These are phyloP conservation scores for Vicia villosa DNA, from an alignment of 306 rosid species.

Conservation along the genomic window DNA sequence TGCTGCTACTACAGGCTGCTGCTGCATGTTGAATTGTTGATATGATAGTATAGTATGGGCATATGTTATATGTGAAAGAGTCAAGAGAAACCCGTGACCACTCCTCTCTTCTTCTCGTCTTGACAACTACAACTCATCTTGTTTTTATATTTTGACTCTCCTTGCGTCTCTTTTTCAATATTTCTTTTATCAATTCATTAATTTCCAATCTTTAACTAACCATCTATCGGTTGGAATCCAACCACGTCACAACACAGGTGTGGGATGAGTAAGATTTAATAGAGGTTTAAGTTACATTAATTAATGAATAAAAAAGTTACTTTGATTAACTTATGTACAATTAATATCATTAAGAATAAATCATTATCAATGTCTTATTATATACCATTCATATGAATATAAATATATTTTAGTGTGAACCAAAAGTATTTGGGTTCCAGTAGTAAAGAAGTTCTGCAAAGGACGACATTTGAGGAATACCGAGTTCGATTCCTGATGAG, in stretches of 20 bases:
- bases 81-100: slow-evolving; percentile 92
- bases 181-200: neutral
- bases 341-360: no score
- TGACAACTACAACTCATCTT: slow-evolving; percentile 47
- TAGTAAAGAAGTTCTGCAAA: no score
- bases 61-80: slow-evolving; percentile 32
- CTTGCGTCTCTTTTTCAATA: slow-evolving; percentile 27
- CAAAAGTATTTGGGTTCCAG: no score
- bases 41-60: slow-evolving; percentile 8
- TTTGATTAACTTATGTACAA: no score
- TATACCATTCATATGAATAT: no score
- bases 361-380: no score
- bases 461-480: no score
- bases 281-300: neutral
- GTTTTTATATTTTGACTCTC: neutral
- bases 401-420: no score
- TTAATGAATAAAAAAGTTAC: no score
- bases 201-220: neutral
- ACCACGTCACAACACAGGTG: neutral
- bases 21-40: neutral
- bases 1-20: neutral
- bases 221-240: neutral
- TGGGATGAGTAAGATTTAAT: neutral
- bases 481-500: no score
- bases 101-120: slow-evolving; percentile 32